Conservation (phyloP, 352 stramenopile genomes). For the Phytophthora pisi region DNA sequence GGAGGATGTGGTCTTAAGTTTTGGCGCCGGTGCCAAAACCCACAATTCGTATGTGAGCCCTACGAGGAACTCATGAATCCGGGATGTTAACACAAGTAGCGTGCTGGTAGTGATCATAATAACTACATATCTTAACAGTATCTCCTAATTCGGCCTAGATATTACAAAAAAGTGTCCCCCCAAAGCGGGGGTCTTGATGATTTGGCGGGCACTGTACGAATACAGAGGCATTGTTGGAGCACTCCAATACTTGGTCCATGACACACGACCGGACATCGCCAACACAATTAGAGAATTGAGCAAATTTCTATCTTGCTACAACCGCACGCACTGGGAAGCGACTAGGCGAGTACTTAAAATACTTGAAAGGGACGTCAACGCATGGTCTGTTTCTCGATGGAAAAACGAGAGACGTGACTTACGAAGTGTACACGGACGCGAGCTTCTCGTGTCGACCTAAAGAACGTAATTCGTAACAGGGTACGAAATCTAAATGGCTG, state of each 20-base stretch:
- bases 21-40: not conserved
- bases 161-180: not conserved
- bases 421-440: not conserved
- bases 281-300: too few species aligned
- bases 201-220: not conserved
- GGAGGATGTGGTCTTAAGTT: not conserved
- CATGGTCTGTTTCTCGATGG: too few species aligned
- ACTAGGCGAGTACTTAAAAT: too few species aligned
- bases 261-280: too few species aligned
- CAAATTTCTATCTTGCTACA: too few species aligned
- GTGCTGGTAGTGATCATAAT: not conserved
- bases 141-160: not conserved
- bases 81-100: conserved; percentile 1
- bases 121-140: not conserved
- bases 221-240: too few species aligned
- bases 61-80: not conserved
- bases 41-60: not conserved
- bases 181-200: not conserved
- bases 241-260: too few species aligned
- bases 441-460: conserved; percentile 19
- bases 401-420: not conserved
- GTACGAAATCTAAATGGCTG: conserved; percentile 9
- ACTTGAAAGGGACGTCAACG: too few species aligned
- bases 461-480: conserved; percentile 14
- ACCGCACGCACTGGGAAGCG: too few species aligned